These are phyloP conservation scores for Trypanosoma mega DNA, from an alignment of 208 protist genomes.

Conservation along the genomic window DNA sequence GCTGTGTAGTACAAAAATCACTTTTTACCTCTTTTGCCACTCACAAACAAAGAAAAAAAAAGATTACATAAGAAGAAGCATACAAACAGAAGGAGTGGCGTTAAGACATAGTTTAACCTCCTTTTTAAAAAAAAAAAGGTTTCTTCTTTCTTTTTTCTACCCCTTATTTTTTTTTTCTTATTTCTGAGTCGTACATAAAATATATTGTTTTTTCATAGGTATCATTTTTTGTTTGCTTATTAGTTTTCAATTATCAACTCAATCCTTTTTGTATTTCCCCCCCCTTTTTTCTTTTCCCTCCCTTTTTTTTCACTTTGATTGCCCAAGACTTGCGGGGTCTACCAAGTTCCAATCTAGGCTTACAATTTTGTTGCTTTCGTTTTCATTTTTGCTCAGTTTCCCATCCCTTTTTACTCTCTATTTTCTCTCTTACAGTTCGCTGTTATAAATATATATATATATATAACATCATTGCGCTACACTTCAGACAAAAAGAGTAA, in stretches of 20 bases:
- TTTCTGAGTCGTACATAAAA: background rate
- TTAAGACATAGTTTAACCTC: too few relatives aligned
- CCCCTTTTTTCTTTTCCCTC: slow-evolving; percentile 1
- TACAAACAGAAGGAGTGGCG: too few relatives aligned
- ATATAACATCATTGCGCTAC: background rate
- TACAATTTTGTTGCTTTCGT: slow-evolving; percentile 4
- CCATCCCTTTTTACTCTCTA: slow-evolving; percentile 1
- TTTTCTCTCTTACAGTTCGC: slow-evolving; percentile 8
- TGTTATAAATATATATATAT: background rate
- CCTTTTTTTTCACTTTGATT: background rate
- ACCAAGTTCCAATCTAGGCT: too few relatives aligned
- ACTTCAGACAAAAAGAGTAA: too few relatives aligned
- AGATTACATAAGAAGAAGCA: background rate
- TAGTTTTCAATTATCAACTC: background rate
- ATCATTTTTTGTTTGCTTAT: background rate
- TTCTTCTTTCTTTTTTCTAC: background rate
- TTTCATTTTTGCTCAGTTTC: slow-evolving; percentile 11
- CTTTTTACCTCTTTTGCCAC: too few relatives aligned
- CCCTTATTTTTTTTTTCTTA: slow-evolving; percentile 17
- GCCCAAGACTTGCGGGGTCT: too few relatives aligned
- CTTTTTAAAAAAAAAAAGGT: too few relatives aligned
- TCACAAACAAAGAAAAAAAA: background rate
- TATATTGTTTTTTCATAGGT: background rate
- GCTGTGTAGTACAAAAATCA: background rate
- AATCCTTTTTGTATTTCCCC: background rate